Evolutionary conservation across 441 rosid genomes (phyloP).

Genomic region (Populus hybrid): DNA sequence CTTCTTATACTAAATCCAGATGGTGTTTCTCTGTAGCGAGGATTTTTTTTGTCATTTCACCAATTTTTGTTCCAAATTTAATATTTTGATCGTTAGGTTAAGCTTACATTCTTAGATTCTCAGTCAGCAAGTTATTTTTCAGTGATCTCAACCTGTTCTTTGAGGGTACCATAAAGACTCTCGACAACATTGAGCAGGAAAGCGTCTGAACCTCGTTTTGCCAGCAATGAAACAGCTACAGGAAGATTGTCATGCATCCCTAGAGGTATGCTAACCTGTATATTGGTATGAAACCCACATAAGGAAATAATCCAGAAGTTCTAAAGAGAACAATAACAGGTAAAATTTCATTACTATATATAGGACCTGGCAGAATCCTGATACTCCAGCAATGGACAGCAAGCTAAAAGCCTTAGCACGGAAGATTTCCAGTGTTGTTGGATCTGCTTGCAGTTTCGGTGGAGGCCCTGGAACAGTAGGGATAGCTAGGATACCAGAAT

Average conservation of each 20-base stretch:
- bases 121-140: conserved; percentile 3
- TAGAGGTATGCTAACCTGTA: conserved; percentile 73
- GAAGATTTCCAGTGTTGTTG: conserved; percentile 46
- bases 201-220: conserved; percentile 72
- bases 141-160: conserved; percentile 30
- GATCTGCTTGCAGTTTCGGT: conserved; percentile 63
- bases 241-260: conserved; percentile 63
- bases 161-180: conserved; percentile 37
- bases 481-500: conserved; percentile 60
- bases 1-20: too few relatives aligned
- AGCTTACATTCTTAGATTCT: too few relatives aligned
- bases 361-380: conserved; percentile 86
- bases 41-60: too few relatives aligned
- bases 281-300: background rate
- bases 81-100: background rate
- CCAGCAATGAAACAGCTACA: conserved; percentile 65
- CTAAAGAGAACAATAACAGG: background rate
- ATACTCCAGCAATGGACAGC: conserved; percentile 70
- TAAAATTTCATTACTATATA: background rate
- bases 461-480: conserved; percentile 90
- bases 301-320: background rate
- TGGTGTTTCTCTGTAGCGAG: too few relatives aligned
- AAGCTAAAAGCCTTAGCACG: conserved; percentile 67
- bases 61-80: too few relatives aligned
- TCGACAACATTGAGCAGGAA: conserved; percentile 72